These are phyloP conservation scores for Candida methanosorbosa DNA, from an alignment of 805 yeast genomes.

Conservation along the genomic window DNA sequence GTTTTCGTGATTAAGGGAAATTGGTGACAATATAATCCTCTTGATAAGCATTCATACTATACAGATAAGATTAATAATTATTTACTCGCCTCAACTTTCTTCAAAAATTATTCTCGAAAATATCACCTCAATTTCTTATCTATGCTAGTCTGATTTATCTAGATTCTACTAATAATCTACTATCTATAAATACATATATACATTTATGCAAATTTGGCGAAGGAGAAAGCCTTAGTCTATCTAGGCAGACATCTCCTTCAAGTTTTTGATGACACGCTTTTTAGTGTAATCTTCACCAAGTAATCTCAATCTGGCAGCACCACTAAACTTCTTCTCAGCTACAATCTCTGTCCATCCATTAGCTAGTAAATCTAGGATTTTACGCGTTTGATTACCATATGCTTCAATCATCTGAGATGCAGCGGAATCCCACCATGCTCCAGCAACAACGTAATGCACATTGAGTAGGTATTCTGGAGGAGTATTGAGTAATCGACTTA, in stretches of 20 bases:
- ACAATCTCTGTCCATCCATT: slow-evolving; percentile 45
- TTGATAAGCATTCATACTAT: too few relatives aligned
- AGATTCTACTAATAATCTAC: too few relatives aligned
- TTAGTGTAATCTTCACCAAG: slow-evolving; percentile 72
- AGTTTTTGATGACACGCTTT: slow-evolving; percentile 35
- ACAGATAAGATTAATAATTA: too few relatives aligned
- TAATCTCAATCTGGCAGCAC: slow-evolving; percentile 69
- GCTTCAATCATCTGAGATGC: slow-evolving; percentile 44
- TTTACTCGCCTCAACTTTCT: too few relatives aligned
- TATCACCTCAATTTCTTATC: too few relatives aligned
- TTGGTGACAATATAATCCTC: too few relatives aligned
- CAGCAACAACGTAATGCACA: slow-evolving; percentile 61
- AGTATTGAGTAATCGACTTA: slow-evolving; percentile 65
- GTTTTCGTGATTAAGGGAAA: too few relatives aligned
- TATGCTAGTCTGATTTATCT: too few relatives aligned
- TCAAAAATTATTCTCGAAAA: too few relatives aligned
- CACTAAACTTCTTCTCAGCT: slow-evolving; percentile 49
- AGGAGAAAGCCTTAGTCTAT: too few relatives aligned
- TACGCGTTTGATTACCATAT: slow-evolving; percentile 65
- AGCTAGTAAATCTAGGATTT: slow-evolving; percentile 42
- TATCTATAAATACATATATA: too few relatives aligned
- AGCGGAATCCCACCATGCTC: slow-evolving; percentile 90
- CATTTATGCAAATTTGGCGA: too few relatives aligned
- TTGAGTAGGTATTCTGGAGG: slow-evolving; percentile 43
- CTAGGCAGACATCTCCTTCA: slow-evolving; percentile 6